Conservation (phyloP, 495 filamentous ascomycete genomes). For the Eremomyces bilateralis region DNA sequence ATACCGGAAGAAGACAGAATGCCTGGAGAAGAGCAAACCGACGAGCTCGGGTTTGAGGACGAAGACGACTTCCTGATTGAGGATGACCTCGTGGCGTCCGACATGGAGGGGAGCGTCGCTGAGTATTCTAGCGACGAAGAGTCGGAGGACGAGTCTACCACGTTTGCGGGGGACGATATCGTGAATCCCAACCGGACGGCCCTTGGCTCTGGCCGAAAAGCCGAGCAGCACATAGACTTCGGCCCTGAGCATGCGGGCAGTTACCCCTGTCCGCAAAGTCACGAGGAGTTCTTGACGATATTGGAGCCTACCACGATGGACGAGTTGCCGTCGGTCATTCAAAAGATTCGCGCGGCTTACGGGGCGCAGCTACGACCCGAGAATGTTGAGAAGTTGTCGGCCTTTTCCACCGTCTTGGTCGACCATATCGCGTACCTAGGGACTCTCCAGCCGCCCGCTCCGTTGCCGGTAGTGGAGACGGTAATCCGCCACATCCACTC, state of each 20-base stretch:
- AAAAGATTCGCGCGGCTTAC: constrained; percentile 69
- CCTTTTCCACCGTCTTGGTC: constrained; percentile 53
- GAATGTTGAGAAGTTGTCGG: constrained; percentile 64
- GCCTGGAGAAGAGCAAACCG: too few species aligned
- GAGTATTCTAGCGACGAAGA: constrained; percentile 35
- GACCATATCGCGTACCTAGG: constrained; percentile 54
- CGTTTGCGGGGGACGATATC: constrained; percentile 21
- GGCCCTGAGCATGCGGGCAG: constrained; percentile 48
- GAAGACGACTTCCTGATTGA: constrained; percentile 87
- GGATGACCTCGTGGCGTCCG: constrained; percentile 56
- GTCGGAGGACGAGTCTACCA: constrained; percentile 18
- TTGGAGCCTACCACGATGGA: constrained; percentile 32
- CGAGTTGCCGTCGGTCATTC: constrained; percentile 58
- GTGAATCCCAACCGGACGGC: constrained; percentile 12
- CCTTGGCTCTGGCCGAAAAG: neutral
- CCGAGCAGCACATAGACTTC: constrained; percentile 8
- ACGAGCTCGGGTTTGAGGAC: constrained; percentile 40
- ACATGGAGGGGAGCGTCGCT: constrained; percentile 31
- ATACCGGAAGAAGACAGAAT: constrained; percentile 13
- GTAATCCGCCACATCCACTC: constrained; percentile 68
- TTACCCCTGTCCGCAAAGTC: constrained; percentile 60
- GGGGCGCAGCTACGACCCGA: constrained; percentile 65
- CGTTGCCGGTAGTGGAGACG: constrained; percentile 38
- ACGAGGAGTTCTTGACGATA: constrained; percentile 47
- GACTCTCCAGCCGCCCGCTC: constrained; percentile 15